Percentiles rank a stretch among this genome's conserved stretches.
Evolutionary conservation across 2,329 filamentous ascomycete genomes (phyloP).

Genomic region (Pseudogymnoascus sp.): DNA sequence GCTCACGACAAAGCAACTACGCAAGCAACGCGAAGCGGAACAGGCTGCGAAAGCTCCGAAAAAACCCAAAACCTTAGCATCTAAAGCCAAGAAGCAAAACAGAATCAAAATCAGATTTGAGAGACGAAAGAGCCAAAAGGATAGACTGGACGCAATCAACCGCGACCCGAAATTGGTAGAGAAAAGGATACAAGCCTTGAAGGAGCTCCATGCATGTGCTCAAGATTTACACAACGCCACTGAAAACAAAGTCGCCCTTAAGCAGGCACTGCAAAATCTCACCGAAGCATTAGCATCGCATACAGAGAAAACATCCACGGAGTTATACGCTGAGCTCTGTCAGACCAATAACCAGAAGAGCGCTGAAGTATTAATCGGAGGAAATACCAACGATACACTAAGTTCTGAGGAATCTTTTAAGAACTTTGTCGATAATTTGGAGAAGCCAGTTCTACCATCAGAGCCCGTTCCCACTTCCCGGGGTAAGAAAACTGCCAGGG

Average conservation of each 20-base stretch:
- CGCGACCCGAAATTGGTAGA: background rate
- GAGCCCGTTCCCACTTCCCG: background rate
- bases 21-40: background rate
- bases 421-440: background rate
- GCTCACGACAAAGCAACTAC: constrained; percentile 4
- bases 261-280: background rate
- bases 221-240: constrained; percentile 5
- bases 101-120: constrained; percentile 7
- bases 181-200: background rate
- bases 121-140: constrained; percentile 1
- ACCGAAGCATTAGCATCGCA: background rate
- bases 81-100: constrained; percentile 4
- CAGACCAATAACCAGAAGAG: background rate
- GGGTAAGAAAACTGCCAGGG: background rate
- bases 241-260: constrained; percentile 4
- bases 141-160: constrained; percentile 3
- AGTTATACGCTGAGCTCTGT: constrained; percentile 4
- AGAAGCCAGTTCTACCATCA: background rate
- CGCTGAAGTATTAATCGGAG: background rate
- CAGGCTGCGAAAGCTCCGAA: constrained; percentile 1
- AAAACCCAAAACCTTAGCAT: background rate
- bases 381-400: background rate
- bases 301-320: background rate
- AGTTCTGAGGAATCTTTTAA: background rate
- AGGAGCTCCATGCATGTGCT: background rate